Base-by-base conservation (phyloP, 2,329 filamentous ascomycete species). In the Fonsecaea erecta region DNA sequence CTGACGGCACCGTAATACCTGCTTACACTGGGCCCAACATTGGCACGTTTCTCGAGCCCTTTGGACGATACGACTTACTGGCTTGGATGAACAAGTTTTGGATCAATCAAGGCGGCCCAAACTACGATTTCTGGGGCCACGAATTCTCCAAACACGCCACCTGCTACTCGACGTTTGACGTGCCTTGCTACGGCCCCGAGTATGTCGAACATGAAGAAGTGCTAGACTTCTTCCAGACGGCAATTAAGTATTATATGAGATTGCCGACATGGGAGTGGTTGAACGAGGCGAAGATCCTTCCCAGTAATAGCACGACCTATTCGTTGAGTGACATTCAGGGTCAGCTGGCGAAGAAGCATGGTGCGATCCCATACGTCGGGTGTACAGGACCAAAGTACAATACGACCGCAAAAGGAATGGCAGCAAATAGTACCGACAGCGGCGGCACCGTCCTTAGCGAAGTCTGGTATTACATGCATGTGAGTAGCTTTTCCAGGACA, bases 131-230 rank as follows among this genome's bases (percentile, higher is more conserved):
- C 77, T 90, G 87, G 87, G 87, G 77, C 43, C 87, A 89, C 78
- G 87, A 90, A 73, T 89, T 87, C 79, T 83, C 80, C 77, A 90
- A 90, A 79, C 87, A 89, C 75, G 87, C 83, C 2, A 90, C 87
- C 14, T 90, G 88, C 80, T 90, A 79, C 79, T 86, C 83, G 53
- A 88, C 84, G 66, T 90, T 90, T 73, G 86, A 89, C 72, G 28
- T 72, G n/a, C 82, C 85, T 32, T 90, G 88, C 82, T 90, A 88
- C 75, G 86, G 86, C 0, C 85, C 86, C 4, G 72, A 80, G 67
- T 86, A 87, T 74, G 73, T 74, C 54, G 58, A 84, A 69, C 83
- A 88, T 75, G 78, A 83, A 65, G 87, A 90, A 26, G 82, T 90
- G 0, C 78, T 87, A 35, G 84, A 89, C 67, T 90, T 84, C 78